phyloP scores from a whole-genome alignment of 306 rosid genomes.

The Begonia peltatifolia region DNA sequence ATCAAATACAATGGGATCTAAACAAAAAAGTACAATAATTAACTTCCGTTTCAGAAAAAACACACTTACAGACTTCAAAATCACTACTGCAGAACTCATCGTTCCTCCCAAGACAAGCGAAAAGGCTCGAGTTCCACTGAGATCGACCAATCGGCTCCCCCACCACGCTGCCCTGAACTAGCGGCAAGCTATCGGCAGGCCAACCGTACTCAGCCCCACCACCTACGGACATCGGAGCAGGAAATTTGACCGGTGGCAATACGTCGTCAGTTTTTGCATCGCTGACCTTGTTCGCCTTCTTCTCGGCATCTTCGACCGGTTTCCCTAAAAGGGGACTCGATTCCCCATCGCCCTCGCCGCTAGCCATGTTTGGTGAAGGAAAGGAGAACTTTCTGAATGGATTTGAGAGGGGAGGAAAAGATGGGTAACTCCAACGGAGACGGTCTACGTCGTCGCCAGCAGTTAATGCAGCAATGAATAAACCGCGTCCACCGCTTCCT shows the following conservation, averaged over 20 bases:
- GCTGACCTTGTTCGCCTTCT: conserved; percentile 8
- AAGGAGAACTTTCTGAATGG: background rate
- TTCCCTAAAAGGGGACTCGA: conserved; percentile 52
- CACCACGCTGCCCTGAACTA: conserved; percentile 59
- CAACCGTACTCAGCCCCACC: conserved; percentile 25
- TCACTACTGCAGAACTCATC: conserved; percentile 92
- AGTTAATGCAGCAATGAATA: background rate
- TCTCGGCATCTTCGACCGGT: conserved; percentile 16
- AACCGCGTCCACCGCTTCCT: conserved; percentile 1
- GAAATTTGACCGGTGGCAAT: conserved; percentile 6
- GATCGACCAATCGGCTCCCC: conserved; percentile 73
- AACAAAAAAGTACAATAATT: background rate
- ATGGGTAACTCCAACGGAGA: background rate
- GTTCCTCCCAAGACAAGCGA: conserved; percentile 68
- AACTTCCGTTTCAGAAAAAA: background rate
- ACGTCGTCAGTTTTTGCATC: conserved; percentile 1
- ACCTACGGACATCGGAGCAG: conserved; percentile 10
- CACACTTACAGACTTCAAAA: conserved; percentile 89
- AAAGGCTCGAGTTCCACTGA: conserved; percentile 64
- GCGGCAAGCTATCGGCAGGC: conserved; percentile 76
- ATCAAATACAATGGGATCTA: too few relatives aligned
- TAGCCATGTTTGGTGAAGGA: conserved; percentile 18
- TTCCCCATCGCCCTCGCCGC: conserved; percentile 35
- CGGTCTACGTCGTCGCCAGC: background rate
- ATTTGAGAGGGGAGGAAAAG: background rate